A percentile compares a stretch with the other conserved stretches of the same genome.
phyloP scores from a whole-genome alignment of 495 filamentous ascomycete genomes.

The Hamigera avellanea region DNA sequence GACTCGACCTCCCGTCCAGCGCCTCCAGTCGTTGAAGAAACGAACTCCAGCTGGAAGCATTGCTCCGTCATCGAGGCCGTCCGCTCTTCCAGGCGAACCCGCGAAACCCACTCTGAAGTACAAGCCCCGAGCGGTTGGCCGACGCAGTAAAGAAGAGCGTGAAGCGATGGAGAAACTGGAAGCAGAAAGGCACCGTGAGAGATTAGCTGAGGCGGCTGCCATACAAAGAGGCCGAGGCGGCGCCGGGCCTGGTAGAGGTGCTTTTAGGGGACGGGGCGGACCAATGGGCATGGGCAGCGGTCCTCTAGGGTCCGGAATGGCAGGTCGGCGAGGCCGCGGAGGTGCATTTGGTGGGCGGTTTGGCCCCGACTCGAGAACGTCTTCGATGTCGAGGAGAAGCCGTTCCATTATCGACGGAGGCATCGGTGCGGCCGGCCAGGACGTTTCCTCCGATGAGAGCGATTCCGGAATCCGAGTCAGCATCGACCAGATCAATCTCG shows the following conservation, averaged over 20 bases:
- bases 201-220: slow-evolving; percentile 31
- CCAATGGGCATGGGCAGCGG: slow-evolving; percentile 18
- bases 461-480: slow-evolving; percentile 26
- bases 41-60: slow-evolving; percentile 29
- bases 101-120: slow-evolving; percentile 35
- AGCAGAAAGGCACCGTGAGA: slow-evolving; percentile 31
- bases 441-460: slow-evolving; percentile 33
- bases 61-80: slow-evolving; percentile 11
- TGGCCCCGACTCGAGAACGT: slow-evolving; percentile 11
- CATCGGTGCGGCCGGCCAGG: slow-evolving; percentile 9
- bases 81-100: slow-evolving; percentile 5
- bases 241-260: slow-evolving; percentile 12
- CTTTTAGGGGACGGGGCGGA: slow-evolving; percentile 23
- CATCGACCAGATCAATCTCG: slow-evolving; percentile 41
- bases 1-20: slow-evolving; percentile 26
- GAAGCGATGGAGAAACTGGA: slow-evolving; percentile 38
- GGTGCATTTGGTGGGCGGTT: slow-evolving; percentile 13
- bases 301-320: slow-evolving; percentile 18
- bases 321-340: slow-evolving; percentile 15
- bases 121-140: slow-evolving; percentile 31
- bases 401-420: slow-evolving; percentile 14
- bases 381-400: slow-evolving; percentile 16
- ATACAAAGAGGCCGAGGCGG: slow-evolving; percentile 27
- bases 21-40: slow-evolving; percentile 33
- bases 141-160: slow-evolving; percentile 42